Evolutionary conservation across 1,284 basidiomycete genomes (phyloP), one percentile per base, ranked within the genome.

Genomic region (Sporisorium reilianum): DNA sequence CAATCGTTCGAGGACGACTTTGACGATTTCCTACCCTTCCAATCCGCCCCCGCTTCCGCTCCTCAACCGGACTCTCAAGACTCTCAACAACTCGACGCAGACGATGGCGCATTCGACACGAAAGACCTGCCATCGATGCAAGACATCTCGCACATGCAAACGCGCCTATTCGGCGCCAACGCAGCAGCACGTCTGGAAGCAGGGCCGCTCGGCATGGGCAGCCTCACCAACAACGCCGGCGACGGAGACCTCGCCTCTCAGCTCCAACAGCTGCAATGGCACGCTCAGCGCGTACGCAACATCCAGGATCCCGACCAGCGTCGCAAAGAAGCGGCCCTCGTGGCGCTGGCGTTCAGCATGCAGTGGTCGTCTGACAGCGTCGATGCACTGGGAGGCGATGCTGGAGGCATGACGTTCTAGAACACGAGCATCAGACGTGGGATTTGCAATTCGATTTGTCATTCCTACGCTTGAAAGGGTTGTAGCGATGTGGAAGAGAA

Each of bases 271-370:
- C 50, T 77, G 36, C 66, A 71, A 41, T 67, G 46, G 57, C 75
- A 77, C 26, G 67, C 75, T 12, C 38, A 71, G n/a, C 26, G 71
- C 12, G 75, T 77, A 25, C 56, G 71, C n/a, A 46, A 23, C 23
- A 77, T 77, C 26, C 20, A 36, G 23, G 71, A 77, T 49, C 71
- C 63, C 20, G 71, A 77, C 42, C 54, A 64, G 45, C 22, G 75
- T 9, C 48, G 72, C 14, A 70, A 61, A 20, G 64, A 77, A 36
- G 71, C 71, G 10, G 75, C 75, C 5, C 54, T 74, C 0, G 52
- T 77, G 5, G 75, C 75, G 4, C 50, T 77, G 2, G 75, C 75
- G 3, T 73, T 77, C 28, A 72, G 68, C 41, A 66, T 64, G 64
- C 72, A 75, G 42, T 66, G 65, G 72, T 64, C 55, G 4, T 50